Evolutionary conservation across 2,329 filamentous ascomycete species (phyloP).

Genomic region (Apiospora saccharicola): DNA sequence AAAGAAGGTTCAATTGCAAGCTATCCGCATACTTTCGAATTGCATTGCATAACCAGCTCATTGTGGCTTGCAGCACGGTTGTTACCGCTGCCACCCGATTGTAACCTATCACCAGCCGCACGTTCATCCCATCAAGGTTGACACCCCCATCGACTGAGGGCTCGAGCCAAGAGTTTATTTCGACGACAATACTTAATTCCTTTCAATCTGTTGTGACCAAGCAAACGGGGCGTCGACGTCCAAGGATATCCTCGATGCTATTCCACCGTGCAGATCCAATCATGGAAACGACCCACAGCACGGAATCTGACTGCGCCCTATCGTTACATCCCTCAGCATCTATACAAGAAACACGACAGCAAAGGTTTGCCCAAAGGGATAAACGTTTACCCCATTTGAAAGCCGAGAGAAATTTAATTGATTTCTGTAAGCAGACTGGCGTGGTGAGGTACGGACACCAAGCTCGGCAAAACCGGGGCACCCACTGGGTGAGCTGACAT

Average conservation of each 20-base stretch:
- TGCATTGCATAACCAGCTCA: not conserved
- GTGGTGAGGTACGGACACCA: too few species aligned
- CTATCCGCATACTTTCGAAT: not conserved
- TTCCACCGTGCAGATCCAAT: too few species aligned
- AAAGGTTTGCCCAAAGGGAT: too few species aligned
- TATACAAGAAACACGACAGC: too few species aligned
- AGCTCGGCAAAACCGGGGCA: too few species aligned
- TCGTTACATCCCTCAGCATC: too few species aligned
- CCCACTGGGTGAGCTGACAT: not conserved
- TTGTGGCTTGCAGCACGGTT: not conserved
- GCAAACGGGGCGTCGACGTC: too few species aligned
- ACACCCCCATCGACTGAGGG: not conserved
- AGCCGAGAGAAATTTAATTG: too few species aligned
- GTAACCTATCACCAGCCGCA: not conserved
- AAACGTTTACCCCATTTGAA: too few species aligned
- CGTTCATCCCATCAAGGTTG: not conserved
- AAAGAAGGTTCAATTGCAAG: not conserved
- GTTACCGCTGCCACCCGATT: not conserved
- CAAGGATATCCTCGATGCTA: too few species aligned
- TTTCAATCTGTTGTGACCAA: not conserved
- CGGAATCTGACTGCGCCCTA: not conserved
- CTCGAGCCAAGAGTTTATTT: not conserved
- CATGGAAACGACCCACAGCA: too few species aligned
- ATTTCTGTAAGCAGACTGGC: too few species aligned
- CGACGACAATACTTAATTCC: not conserved